Evolutionary conservation across 352 stramenopile species (phyloP).

Genomic region (Globisporangium okanoganense): DNA sequence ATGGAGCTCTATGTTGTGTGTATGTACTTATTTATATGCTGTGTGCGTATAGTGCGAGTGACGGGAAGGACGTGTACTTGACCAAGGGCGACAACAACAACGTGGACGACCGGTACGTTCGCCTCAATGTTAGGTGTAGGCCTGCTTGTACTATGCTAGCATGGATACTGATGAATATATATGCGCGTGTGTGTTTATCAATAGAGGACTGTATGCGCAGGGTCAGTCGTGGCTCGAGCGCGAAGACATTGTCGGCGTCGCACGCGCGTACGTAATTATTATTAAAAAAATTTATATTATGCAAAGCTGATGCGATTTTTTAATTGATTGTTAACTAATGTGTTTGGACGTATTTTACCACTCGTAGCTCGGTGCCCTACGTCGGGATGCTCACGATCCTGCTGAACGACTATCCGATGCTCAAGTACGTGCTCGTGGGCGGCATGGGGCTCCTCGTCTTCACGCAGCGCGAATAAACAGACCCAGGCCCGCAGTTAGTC

Average conservation of each 20-base stretch:
- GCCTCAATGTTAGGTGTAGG: neutral
- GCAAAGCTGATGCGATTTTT: no score
- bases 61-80: constrained; percentile 93
- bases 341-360: constrained; percentile 6
- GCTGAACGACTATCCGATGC: constrained; percentile 98
- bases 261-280: constrained; percentile 67
- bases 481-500: neutral
- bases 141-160: neutral
- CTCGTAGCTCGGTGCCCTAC: constrained; percentile 91
- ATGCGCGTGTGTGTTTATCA: neutral
- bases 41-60: constrained; percentile 37
- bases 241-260: constrained; percentile 97
- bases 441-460: constrained; percentile 80
- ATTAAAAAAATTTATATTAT: constrained; percentile 3
- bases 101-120: constrained; percentile 92
- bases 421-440: constrained; percentile 90
- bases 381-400: constrained; percentile 99
- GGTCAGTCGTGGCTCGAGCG: constrained; percentile 98
- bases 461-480: constrained; percentile 67
- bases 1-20: neutral
- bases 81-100: constrained; percentile 99
- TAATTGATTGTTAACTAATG: neutral
- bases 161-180: neutral
- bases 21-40: constrained; percentile 1
- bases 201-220: constrained; percentile 93